Evolutionary conservation across 805 yeast species (phyloP), one percentile per base, ranked within the genome.

Genomic region (Yarrowia bubula): DNA sequence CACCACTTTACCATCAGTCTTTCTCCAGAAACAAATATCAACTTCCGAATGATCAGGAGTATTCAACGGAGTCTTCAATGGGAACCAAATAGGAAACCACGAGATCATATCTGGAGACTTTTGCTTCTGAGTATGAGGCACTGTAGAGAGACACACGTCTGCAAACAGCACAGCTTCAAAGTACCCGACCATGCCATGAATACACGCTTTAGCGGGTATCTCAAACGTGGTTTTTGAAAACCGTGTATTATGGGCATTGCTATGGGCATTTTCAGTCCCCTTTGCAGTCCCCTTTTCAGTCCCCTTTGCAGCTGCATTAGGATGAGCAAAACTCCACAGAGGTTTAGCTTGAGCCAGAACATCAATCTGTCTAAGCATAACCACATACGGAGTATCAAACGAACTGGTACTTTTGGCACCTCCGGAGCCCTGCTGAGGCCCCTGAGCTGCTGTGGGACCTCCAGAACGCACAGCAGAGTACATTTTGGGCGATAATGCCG

Each of bases 161-260:
- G 81, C 83, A 72, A 85, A 89, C n/a, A 92, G 78, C 2, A 75
- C 81, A 0, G 95, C 86, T n/a, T 80, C 80, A 71, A 92, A 92
- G 71, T 79, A 86, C 0, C 97, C 97, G 3, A 85, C 77, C 39
- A 92, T 73, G 0, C 93, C 97, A 73, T 90, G 92, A 2, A 90
- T 73, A 17, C 81, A 81, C 1, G 88, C 83, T 63, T 82, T 79
- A 37, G 81, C 75, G 14, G 79, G 77, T 6, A 83, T 77, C 57
- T 77, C 76, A 67, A 87, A 81, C 2, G 77, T 76, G 3, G 77
- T 77, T 13, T 76, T 75, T 1, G 72, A 66, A 17, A 66, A 65
- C 7, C 76, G 69, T 4, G 62, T 39, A 44, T 71, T 69, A 38
- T 69, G 71, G 22, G 64, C 58, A 51, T 71, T 69, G n/a, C n/a